Percentiles rank a stretch among this genome's conserved stretches.
phyloP scores from a whole-genome alignment of 2,329 filamentous ascomycete genomes.

The Trichoderma sp. region DNA sequence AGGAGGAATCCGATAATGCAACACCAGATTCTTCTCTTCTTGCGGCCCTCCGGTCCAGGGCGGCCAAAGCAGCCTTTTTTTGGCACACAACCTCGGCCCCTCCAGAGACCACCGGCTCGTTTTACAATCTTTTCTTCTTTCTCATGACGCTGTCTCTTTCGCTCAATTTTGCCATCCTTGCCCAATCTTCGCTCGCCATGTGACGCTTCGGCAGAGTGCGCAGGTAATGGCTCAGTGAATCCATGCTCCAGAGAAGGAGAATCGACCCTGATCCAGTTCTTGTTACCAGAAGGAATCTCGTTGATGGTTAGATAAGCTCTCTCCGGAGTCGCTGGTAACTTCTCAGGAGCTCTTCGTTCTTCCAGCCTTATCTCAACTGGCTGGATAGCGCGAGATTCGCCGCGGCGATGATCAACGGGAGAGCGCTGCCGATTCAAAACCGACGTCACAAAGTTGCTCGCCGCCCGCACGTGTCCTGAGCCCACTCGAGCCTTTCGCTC shows the following conservation, averaged over 20 bases:
- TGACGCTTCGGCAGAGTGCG: conserved; percentile 51
- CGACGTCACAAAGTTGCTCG: conserved; percentile 14
- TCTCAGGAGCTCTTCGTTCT: conserved; percentile 1
- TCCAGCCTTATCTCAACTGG: conserved; percentile 6
- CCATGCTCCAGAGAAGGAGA: neutral
- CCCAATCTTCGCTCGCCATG: conserved; percentile 49
- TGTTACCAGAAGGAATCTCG: neutral
- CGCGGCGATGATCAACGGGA: conserved; percentile 16
- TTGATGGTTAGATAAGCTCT: conserved; percentile 18
- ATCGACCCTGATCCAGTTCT: neutral
- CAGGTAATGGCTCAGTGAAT: conserved; percentile 42
- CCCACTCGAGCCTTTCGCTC: conserved; percentile 7
- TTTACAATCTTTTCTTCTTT: conserved; percentile 66
- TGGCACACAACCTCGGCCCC: conserved; percentile 66
- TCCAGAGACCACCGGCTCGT: conserved; percentile 65
- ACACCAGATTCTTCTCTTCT: conserved; percentile 64
- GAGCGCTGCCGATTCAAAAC: conserved; percentile 22
- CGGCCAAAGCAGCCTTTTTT: conserved; percentile 63
- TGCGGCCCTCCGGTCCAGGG: conserved; percentile 64
- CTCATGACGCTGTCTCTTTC: conserved; percentile 60
- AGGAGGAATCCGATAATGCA: conserved; percentile 56
- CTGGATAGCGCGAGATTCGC: conserved; percentile 10
- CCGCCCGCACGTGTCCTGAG: conserved; percentile 4
- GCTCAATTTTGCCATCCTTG: conserved; percentile 52
- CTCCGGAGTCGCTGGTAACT: conserved; percentile 4